Percentiles rank a stretch among this genome's conserved stretches.
Evolutionary conservation across 202 grass and related monocot genomes (phyloP).

Genomic region (Cymbopogon flexuosus): DNA sequence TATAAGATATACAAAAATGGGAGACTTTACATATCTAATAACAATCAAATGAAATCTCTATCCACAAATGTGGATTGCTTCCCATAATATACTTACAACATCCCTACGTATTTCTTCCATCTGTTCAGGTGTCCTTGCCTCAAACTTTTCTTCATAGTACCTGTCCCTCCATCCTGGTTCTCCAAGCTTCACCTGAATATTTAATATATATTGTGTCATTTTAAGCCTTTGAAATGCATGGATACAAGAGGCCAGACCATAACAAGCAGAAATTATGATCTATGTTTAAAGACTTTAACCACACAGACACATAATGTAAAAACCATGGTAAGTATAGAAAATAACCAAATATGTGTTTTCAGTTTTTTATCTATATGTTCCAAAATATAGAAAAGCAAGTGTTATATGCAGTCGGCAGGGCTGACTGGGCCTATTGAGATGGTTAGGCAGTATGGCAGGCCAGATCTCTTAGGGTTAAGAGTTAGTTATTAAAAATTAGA

Average conservation of each 20-base stretch:
- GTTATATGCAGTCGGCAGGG: background rate
- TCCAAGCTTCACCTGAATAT: conserved; percentile 78
- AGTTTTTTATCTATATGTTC: background rate
- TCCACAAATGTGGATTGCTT: background rate
- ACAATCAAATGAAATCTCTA: conserved; percentile 18
- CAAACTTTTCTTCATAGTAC: conserved; percentile 97
- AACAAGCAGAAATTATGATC: background rate
- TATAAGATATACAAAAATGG: background rate
- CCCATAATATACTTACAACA: conserved; percentile 56
- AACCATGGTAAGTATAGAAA: background rate
- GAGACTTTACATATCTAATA: conserved; percentile 5
- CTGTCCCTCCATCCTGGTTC: conserved; percentile 93
- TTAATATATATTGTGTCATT: background rate
- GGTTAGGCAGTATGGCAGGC: background rate
- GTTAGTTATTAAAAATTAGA: background rate
- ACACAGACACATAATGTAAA: background rate
- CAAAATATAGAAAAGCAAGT: background rate
- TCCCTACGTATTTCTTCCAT: conserved; percentile 78
- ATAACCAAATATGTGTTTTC: background rate
- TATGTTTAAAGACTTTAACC: background rate
- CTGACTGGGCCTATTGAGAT: background rate
- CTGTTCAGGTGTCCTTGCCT: conserved; percentile 52
- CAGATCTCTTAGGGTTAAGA: background rate
- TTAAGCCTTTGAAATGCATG: background rate
- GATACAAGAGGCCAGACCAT: background rate